Conservation (phyloP, 768 basidiomycete genomes). For the Russula abietina region DNA sequence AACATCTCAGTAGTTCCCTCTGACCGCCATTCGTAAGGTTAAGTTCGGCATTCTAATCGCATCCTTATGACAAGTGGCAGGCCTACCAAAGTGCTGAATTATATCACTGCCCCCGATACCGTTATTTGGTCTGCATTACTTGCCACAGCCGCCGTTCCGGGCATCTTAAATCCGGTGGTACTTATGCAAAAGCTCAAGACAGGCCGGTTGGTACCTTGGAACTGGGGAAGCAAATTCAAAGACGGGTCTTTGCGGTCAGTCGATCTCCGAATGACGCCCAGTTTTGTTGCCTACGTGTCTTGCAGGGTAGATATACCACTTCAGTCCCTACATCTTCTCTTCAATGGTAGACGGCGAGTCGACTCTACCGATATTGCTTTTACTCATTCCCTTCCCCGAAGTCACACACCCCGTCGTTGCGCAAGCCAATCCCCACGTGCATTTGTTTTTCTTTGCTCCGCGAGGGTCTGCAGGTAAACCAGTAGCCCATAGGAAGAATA, state of each 20-base stretch:
- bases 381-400: constrained; percentile 28
- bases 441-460: constrained; percentile 92
- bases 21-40: constrained; percentile 71
- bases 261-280: not conserved
- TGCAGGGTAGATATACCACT: constrained; percentile 89
- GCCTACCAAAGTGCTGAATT: constrained; percentile 93
- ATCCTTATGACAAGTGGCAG: constrained; percentile 36
- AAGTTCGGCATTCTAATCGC: not conserved
- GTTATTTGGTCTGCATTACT: constrained; percentile 76
- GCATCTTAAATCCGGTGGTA: constrained; percentile 92
- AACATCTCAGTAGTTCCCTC: constrained; percentile 92
- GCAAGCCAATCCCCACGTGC: constrained; percentile 89
- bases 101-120: constrained; percentile 92
- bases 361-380: not conserved
- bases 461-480: constrained; percentile 86
- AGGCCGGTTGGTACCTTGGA: constrained; percentile 83
- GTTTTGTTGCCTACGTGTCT: not conserved
- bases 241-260: constrained; percentile 80
- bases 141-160: constrained; percentile 91
- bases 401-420: constrained; percentile 92
- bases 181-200: constrained; percentile 86
- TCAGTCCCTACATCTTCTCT: constrained; percentile 81
- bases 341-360: constrained; percentile 52
- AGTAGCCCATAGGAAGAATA: constrained; percentile 89
- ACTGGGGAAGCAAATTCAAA: constrained; percentile 90